These are phyloP conservation scores for Amphicarpaea edgeworthii DNA, from an alignment of 306 rosid genomes.

Conservation along the genomic window DNA sequence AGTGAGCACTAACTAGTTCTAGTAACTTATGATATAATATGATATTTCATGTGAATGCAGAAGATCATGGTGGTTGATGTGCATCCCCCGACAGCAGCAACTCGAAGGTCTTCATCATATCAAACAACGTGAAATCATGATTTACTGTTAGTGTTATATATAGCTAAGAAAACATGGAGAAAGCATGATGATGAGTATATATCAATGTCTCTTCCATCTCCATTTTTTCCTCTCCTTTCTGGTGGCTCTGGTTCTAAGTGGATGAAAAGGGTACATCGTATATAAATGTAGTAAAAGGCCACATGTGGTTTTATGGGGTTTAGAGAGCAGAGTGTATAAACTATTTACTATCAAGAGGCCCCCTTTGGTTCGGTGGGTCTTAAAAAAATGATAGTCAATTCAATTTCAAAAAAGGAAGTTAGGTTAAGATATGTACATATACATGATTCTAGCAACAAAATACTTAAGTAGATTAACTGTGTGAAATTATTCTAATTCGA, in stretches of 20 bases:
- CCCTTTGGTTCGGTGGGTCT: background rate
- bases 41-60: slow-evolving; percentile 27
- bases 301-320: slow-evolving; percentile 23
- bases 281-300: background rate
- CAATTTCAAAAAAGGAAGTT: background rate
- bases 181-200: background rate
- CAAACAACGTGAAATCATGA: background rate
- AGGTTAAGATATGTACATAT: too few relatives aligned
- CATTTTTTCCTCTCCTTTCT: background rate
- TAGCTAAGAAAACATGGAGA: background rate
- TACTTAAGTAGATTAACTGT: too few relatives aligned
- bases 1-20: slow-evolving; percentile 48
- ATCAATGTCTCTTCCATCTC: background rate
- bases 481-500: too few relatives aligned
- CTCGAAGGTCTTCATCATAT: background rate
- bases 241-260: background rate
- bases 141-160: background rate
- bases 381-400: background rate
- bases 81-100: slow-evolving; percentile 1
- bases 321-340: background rate
- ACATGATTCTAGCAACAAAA: too few relatives aligned
- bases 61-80: slow-evolving; percentile 42
- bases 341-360: background rate
- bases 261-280: background rate
- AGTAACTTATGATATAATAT: background rate